phyloP scores from a whole-genome alignment of 345 rosid genomes.

The Arabis hirsuta region DNA sequence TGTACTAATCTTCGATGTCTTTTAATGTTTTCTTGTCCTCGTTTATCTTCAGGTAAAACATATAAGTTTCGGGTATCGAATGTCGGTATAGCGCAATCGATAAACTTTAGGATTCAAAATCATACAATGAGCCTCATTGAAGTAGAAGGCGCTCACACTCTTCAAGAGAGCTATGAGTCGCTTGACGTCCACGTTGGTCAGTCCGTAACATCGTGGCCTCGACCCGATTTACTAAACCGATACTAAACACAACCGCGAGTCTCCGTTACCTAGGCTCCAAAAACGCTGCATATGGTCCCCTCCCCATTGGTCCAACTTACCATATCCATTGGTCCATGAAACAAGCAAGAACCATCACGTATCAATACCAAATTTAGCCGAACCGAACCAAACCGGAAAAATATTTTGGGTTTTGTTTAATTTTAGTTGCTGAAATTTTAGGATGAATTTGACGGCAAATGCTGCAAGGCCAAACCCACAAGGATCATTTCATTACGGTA shows the following conservation, averaged over 20 bases:
- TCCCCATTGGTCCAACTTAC: conserved; percentile 71
- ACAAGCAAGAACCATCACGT: conserved; percentile 94
- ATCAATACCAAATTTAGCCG: background rate
- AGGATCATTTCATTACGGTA: conserved; percentile 84
- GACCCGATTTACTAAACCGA: conserved; percentile 65
- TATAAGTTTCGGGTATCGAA: conserved; percentile 77
- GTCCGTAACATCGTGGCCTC: conserved; percentile 74
- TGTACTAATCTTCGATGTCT: background rate
- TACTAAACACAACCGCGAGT: conserved; percentile 59
- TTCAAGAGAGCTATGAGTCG: conserved; percentile 68
- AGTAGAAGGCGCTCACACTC: conserved; percentile 86
- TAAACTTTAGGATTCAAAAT: conserved; percentile 85
- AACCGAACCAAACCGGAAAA: background rate
- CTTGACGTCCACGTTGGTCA: conserved; percentile 88
- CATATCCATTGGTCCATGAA: conserved; percentile 83
- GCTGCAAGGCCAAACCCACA: conserved; percentile 98
- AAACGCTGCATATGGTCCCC: conserved; percentile 52
- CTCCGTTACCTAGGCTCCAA: conserved; percentile 74
- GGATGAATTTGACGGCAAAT: conserved; percentile 82
- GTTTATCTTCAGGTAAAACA: conserved; percentile 57
- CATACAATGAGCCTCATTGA: conserved; percentile 72
- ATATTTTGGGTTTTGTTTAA: background rate
- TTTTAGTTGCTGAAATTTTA: conserved; percentile 9
- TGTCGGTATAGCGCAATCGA: conserved; percentile 69
- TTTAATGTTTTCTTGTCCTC: background rate